Base-by-base conservation (phyloP, 1,284 basidiomycete genomes). In the Taiwanofungus camphoratus region DNA sequence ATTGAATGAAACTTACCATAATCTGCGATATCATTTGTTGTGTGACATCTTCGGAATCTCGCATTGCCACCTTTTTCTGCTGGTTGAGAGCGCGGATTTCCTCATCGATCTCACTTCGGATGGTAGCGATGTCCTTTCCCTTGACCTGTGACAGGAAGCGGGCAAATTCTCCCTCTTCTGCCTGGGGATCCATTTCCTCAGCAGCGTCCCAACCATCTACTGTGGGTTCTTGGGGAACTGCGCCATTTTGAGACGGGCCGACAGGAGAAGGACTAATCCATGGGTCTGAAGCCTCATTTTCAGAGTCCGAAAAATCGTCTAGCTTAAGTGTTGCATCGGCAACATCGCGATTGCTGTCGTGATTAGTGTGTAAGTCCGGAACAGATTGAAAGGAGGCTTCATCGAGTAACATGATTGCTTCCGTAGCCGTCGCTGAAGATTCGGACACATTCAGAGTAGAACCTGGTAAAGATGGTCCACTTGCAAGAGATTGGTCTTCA, bases 1-100 rank as follows among this genome's bases (percentile, higher is more conserved):
- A n/a, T n/a, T n/a, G n/a, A n/a, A n/a, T n/a, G n/a, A n/a, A n/a
- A 46, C 54, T 47, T 52, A 89, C 88, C 84, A 97, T 96, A 53
- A 99, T 96, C 64, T 99, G 95, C 2, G 81, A 74, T 35, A 96
- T 77, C 94, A 97, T 98, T 52, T 94, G 87, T 58, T 89, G 83
- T 3, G 90, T 95, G 52, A 98, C 81, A 59, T 97, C 94, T 56
- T 98, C 96, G 8, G 93, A 89, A 65, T 95, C 92, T 29, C 93
- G 76, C 76, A 93, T 83, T 13, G 92, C 90, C 31, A 81, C 82
- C 62, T 91, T 94, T 59, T 81, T 79, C 63, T 95, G 88, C 59
- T 81, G 74, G 57, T 92, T 83, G 36, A 99, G 69, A 3, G 74
- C 71, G 45, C 76, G 74, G 46, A 99, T 93, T 65, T 99, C 96